Evolutionary conservation across 73 alveolate species (phyloP), one percentile per base, ranked within the genome.

Genomic region (Tetrahymena malaccensis): DNA sequence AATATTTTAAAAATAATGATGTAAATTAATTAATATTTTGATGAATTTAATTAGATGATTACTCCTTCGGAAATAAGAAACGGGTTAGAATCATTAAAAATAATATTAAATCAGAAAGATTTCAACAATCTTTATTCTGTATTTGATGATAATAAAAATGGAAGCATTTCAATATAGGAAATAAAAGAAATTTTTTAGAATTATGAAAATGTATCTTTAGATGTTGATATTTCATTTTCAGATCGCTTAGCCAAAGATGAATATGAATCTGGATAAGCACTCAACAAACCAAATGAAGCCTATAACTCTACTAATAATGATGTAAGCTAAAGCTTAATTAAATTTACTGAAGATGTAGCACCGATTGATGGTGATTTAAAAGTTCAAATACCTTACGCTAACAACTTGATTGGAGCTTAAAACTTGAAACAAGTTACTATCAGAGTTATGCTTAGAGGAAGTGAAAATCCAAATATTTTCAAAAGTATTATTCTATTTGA

Each of bases 101-200:
- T 94, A n/a, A 94, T 94, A 17, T 85, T 94, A 37, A 94, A 94
- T 43, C 85, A 94, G 43, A 94, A 94, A 17, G 96, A 94, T 94
- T 57, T 94, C 27, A 94, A 94, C 93, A 94, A 94, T 85, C 93
- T 94, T 94, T 94, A 84, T 84, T 35, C 93, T 25, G 85, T 94
- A 21, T 94, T 94, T 85, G 96, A 94, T 37, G 57, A 94, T 8
- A 94, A 94, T 94, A 94, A 94, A 89, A 85, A 94, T 84, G 96
- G 96, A 4, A 85, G 85, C 37, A 44, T 94, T 22, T 85, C 89
- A n/a, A 50, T 94, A 44, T 55, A 83, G 34, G 96, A 94, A 85
- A 94, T 94, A 89, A 94, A 44, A 85, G 93, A 85, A 22, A 85
- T 94, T 21, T 44, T 94, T 11, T 21, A 31, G 25, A 94, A 83